Base-by-base conservation (phyloP, 768 basidiomycete species). In the Boletus sensibilis region DNA sequence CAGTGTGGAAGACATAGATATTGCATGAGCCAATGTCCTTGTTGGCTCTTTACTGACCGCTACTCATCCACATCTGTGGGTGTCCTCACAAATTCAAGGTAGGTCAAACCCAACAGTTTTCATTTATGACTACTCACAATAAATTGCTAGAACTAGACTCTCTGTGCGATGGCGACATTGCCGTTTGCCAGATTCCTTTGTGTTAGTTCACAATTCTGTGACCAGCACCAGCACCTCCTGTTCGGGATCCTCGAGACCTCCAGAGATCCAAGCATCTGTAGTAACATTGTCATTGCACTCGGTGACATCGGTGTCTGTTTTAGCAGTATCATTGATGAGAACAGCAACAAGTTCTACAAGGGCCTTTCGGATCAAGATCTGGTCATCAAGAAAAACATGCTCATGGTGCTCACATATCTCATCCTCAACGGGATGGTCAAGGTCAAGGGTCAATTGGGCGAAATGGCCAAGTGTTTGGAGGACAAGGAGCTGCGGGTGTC, bases 381-480 rank as follows among this genome's bases (percentile, higher is more conserved):
- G 11, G 83, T 88, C 39, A 96, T 99, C 60, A 99, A 98, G 85
- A 98, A 98, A 81, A 98, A 98, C 74, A 97, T 96, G 35, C 81
- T 99, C 43, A 98, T 98, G 96, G 97, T 98, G 31, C 79, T 98
- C 53, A 96, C 94, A 12, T 94, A 98, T 71, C 75, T 99, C 57
- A 98, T 98, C 68, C 75, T 99, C 58, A 98, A 98, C 65, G 96
- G 96, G 3, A 98, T 98, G 97, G 91, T 99, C 81, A 99, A 98
- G 74, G 95, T 98, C 63, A 98, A 99, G 74, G 97, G 97, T 2
- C 96, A 99, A 69, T 79, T 99, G 8, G 97, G 97, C 18, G 97
- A 99, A 79, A 98, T 99, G 96, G 97, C 96, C n/a, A 98, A 99
- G 73, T 98, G 97, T 69, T 75, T 98, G 8, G 94, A 98, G 74